Percentiles rank a stretch among this genome's conserved stretches.
Evolutionary conservation across 257 asterid species (phyloP).

Genomic region (Gardenia jasminoides): DNA sequence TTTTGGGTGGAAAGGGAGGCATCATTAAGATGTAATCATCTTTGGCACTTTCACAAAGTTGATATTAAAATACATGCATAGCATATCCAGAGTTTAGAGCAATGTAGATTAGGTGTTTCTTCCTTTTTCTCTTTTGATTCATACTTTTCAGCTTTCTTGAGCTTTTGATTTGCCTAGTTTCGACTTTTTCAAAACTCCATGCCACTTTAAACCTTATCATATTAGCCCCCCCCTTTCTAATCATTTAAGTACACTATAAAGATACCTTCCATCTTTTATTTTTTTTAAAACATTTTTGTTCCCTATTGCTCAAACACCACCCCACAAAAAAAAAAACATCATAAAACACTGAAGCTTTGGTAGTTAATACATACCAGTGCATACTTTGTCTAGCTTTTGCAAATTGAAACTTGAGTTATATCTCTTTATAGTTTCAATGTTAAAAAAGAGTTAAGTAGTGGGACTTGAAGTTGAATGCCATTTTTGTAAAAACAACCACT

Average conservation of each 20-base stretch:
- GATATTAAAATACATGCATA: neutral
- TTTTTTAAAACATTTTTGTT: neutral
- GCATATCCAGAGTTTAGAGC: neutral
- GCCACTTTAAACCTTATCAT: slow-evolving; percentile 5
- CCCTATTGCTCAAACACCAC: no score
- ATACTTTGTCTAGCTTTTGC: neutral
- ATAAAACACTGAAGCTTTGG: no score
- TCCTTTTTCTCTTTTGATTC: neutral
- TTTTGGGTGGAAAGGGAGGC: slow-evolving; percentile 7
- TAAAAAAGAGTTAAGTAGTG: neutral
- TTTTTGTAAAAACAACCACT: neutral
- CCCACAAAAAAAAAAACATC: no score
- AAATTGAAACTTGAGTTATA: neutral
- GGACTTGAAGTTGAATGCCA: no score
- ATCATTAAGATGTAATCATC: neutral
- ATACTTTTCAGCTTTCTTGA: slow-evolving; percentile 11
- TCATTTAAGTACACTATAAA: neutral
- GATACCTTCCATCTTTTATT: neutral
- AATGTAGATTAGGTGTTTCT: neutral
- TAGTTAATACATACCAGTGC: neutral
- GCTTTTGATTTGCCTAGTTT: neutral
- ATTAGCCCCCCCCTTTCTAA: neutral
- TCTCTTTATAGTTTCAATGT: neutral
- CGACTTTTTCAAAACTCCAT: slow-evolving; percentile 2
- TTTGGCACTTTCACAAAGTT: slow-evolving; percentile 10